Evolutionary conservation across 2,329 filamentous ascomycete species (phyloP), one percentile per base, ranked within the genome.

Genomic region (Teratosphaeria viscida): DNA sequence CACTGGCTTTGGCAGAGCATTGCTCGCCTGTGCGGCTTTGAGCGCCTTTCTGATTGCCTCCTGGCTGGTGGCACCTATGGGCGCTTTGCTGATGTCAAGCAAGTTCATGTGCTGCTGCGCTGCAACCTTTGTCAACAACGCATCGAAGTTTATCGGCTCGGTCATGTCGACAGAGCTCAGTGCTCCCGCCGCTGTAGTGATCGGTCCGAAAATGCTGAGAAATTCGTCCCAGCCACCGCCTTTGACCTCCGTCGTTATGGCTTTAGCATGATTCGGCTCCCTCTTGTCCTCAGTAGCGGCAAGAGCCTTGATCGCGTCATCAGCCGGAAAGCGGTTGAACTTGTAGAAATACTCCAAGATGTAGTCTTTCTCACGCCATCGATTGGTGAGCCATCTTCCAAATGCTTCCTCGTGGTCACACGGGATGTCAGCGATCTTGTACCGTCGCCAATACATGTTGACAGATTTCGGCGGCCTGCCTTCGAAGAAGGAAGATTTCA

Each of bases 371-470:
- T 96, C 91, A 56, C 86, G 83, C 94, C 94, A 99, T 53, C 91
- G 83, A 59, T 89, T 85, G 35, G 86, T 82, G 32, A 97, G 79
- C 94, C 94, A 99, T 2, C 80, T 68, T 60, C 95, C 90, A 68
- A 99, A 99, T 6, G 82, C 79, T 49, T 87, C 82, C 16, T 82
- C 80, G 65, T 87, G 83, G 35, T 90, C 81, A 10, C 95, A 81
- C 0, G 92, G 92, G 52, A 99, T 95, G 23, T 90, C 85, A 26
- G 82, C 81, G 14, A 96, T 72, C 37, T 83, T 82, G 74, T 95
- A 96, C 10, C 91, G 85, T 57, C 94, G 85, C 90, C 92, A 99
- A 75, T 95, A 88, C 79, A 97, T 92, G 74, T 96, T 97, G 68
- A 97, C 92, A 1, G 91, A 96, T 72, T 92, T 96, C 1, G 92